Conservation (phyloP, 2,329 filamentous ascomycete genomes). For the Monosporascus sp. region DNA sequence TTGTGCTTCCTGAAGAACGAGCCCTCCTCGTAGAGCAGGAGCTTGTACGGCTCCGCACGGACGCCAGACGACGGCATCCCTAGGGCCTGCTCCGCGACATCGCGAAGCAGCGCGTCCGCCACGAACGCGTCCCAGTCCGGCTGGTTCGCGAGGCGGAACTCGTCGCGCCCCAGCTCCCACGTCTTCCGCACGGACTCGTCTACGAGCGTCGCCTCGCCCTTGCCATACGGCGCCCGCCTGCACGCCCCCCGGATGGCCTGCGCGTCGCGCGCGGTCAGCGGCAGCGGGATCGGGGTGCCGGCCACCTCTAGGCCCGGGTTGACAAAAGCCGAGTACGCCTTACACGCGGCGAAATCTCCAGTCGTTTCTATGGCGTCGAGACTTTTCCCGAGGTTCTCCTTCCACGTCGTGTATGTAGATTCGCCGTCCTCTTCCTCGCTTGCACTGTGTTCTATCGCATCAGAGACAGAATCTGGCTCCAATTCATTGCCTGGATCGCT, state of each 20-base stretch:
- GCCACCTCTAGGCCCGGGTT: background rate
- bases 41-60: constrained; percentile 28
- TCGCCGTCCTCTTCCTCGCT: background rate
- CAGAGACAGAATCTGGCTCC: background rate
- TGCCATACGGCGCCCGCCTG: background rate
- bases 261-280: background rate
- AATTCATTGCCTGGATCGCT: too few species aligned
- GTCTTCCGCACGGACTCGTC: background rate
- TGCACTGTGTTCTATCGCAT: background rate
- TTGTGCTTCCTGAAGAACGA: constrained; percentile 38
- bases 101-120: background rate
- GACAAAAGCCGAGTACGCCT: background rate
- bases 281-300: background rate
- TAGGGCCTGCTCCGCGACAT: background rate
- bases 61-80: background rate
- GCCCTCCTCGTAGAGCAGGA: constrained; percentile 37
- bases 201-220: background rate
- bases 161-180: background rate
- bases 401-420: background rate
- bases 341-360: background rate
- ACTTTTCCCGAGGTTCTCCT: background rate
- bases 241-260: background rate
- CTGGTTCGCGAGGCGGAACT: background rate
- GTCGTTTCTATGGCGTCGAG: background rate
- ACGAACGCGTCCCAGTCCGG: background rate